These are phyloP conservation scores for Bathelium albidoporum DNA, from an alignment of 495 filamentous ascomycete species.

Conservation along the genomic window DNA sequence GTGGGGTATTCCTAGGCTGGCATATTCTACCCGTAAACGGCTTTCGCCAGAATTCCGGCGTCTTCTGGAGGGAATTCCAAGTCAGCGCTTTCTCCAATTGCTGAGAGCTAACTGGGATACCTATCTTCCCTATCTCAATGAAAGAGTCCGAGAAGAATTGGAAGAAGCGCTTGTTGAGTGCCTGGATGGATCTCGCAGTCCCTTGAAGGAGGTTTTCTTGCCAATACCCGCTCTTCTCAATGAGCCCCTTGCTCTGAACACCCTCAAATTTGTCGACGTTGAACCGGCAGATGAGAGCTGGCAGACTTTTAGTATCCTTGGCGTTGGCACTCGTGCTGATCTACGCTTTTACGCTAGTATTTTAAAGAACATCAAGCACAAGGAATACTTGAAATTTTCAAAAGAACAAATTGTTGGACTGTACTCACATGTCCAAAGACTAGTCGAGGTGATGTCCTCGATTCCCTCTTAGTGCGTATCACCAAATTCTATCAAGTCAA, in stretches of 20 bases:
- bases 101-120: background rate
- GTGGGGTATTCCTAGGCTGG: background rate
- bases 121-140: background rate
- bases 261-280: background rate
- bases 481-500: background rate
- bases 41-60: background rate
- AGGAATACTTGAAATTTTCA: background rate
- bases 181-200: background rate
- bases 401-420: background rate
- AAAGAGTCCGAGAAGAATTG: background rate
- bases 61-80: background rate
- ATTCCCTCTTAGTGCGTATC: background rate
- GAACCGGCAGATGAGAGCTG: background rate
- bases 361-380: background rate
- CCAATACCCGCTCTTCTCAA: background rate
- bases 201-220: background rate
- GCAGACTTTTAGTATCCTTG: background rate
- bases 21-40: background rate
- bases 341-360: background rate
- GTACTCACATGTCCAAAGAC: background rate
- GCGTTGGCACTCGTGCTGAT: background rate
- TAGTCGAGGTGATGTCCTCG: background rate
- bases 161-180: background rate
- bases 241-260: background rate
- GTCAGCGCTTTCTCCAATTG: background rate